Percentiles rank a stretch among this genome's conserved stretches.
phyloP scores from a whole-genome alignment of 2,329 filamentous ascomycete genomes.

The Fragosphaeria purpurea region DNA sequence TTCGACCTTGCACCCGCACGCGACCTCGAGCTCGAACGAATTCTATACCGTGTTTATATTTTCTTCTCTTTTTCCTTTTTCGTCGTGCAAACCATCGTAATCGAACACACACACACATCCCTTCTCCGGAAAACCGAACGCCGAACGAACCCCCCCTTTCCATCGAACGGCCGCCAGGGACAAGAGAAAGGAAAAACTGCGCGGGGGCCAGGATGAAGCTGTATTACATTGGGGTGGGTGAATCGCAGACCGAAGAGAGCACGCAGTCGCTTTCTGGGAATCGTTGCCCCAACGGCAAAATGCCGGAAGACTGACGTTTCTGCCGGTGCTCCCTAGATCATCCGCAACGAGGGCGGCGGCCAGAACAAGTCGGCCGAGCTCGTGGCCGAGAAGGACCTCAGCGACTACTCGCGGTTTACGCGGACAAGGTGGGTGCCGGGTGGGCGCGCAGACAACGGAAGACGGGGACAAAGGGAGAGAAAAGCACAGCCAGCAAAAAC shows the following conservation, averaged over 20 bases:
- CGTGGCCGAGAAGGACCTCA: conserved; percentile 62
- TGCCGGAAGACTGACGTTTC: conserved; percentile 7
- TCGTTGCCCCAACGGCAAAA: background rate
- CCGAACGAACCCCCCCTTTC: too few species aligned
- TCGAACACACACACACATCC: too few species aligned
- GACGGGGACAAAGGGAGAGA: background rate
- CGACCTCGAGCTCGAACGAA: too few species aligned
- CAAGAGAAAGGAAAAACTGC: too few species aligned
- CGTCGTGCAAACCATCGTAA: too few species aligned
- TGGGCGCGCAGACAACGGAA: background rate
- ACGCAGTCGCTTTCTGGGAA: too few species aligned
- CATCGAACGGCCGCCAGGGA: too few species aligned
- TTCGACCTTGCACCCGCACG: too few species aligned
- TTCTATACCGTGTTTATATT: too few species aligned
- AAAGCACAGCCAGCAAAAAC: conserved; percentile 11
- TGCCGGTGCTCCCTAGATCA: conserved; percentile 44
- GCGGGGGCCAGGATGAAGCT: conserved; percentile 60
- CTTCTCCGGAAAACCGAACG: too few species aligned
- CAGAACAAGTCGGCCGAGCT: conserved; percentile 9
- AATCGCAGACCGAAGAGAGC: too few species aligned
- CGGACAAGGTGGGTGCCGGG: conserved; percentile 47
- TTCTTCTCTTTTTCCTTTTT: too few species aligned
- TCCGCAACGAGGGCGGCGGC: conserved; percentile 54
- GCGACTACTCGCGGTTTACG: conserved; percentile 71
- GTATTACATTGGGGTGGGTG: conserved; percentile 69